Evolutionary conservation across 306 rosid genomes (phyloP).

Genomic region (Sesbania bispinosa): DNA sequence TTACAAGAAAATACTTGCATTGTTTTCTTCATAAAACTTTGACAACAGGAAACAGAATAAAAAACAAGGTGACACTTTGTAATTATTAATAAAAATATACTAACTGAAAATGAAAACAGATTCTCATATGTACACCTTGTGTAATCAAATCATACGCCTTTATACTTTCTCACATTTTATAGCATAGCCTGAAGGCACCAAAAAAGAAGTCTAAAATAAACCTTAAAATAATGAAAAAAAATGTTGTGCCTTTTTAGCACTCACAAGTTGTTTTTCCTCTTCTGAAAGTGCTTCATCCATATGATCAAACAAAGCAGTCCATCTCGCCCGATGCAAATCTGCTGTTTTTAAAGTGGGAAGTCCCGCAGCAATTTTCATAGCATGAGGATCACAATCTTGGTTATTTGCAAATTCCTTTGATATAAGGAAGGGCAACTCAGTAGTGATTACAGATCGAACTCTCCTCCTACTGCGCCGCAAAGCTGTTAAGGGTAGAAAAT

Average conservation of each 20-base stretch:
- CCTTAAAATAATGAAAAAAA: background rate
- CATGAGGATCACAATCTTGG: conserved; percentile 46
- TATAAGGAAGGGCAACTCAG: conserved; percentile 76
- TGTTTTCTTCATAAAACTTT: background rate
- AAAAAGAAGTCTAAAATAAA: background rate
- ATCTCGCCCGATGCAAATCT: conserved; percentile 77
- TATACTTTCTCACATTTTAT: background rate
- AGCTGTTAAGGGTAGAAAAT: conserved; percentile 51
- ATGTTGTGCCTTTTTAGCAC: conserved; percentile 18
- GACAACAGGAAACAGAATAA: background rate
- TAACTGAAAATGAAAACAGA: background rate
- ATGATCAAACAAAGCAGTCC: conserved; percentile 73
- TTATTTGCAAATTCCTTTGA: conserved; percentile 67
- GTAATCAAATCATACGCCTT: background rate
- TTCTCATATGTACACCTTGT: background rate
- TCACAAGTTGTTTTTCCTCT: conserved; percentile 93
- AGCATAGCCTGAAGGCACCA: background rate
- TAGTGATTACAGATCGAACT: conserved; percentile 69
- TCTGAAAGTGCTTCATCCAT: conserved; percentile 87
- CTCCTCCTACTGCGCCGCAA: conserved; percentile 79
- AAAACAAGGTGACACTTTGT: background rate
- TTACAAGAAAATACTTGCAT: background rate
- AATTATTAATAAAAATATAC: background rate
- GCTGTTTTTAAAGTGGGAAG: conserved; percentile 41
- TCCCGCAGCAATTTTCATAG: conserved; percentile 23